Conservation (phyloP, 2,329 filamentous ascomycete genomes). For the Trichoderma gracile region DNA sequence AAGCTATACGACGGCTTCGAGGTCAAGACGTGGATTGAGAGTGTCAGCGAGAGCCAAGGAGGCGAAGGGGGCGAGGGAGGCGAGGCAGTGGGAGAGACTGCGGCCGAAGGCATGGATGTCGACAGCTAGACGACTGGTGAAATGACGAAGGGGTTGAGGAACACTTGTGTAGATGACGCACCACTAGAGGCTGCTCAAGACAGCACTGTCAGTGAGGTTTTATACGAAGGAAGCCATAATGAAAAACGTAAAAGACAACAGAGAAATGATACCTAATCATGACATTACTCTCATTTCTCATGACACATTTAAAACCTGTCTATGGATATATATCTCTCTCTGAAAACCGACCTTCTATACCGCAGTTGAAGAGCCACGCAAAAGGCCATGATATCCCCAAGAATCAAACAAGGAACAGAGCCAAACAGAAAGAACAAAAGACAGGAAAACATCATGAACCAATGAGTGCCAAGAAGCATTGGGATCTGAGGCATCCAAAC, state of each 20-base stretch:
- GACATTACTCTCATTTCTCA: conserved; percentile 14
- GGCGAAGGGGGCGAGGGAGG: conserved; percentile 41
- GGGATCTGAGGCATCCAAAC: neutral
- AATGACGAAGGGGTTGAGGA: conserved; percentile 28
- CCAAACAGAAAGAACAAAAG: neutral
- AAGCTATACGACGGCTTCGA: conserved; percentile 89
- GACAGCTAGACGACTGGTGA: conserved; percentile 36
- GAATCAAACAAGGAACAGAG: neutral
- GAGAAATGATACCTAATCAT: conserved; percentile 25
- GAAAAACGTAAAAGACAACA: conserved; percentile 14
- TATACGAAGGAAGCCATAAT: conserved; percentile 22
- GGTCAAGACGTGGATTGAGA: conserved; percentile 82
- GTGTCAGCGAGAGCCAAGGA: conserved; percentile 57
- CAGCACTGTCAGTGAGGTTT: conserved; percentile 29
- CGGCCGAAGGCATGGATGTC: conserved; percentile 38
- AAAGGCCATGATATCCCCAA: neutral
- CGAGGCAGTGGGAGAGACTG: conserved; percentile 39
- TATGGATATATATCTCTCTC: conserved; percentile 11
- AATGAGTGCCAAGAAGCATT: neutral
- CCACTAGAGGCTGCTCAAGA: conserved; percentile 37
- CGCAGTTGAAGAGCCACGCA: neutral
- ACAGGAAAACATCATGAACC: neutral
- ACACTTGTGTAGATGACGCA: conserved; percentile 40
- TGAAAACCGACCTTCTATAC: conserved; percentile 9
- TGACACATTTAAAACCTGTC: conserved; percentile 21